Conservation (phyloP, 805 yeast genomes). For the Clavispora fructus region DNA sequence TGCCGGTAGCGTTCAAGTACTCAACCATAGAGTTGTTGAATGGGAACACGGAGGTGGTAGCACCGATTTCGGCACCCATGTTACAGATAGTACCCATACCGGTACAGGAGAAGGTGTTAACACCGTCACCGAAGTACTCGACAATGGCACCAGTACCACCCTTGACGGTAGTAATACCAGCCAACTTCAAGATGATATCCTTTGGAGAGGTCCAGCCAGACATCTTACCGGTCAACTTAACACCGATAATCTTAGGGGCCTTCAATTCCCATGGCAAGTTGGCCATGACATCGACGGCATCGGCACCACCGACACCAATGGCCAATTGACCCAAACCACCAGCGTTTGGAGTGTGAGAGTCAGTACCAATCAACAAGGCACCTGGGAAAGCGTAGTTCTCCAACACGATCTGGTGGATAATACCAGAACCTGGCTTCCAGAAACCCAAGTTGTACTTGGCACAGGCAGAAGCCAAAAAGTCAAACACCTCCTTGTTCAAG, state of each 20-base stretch:
- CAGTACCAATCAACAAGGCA: constrained; percentile 92
- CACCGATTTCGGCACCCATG: constrained; percentile 99
- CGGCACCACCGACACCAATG: constrained; percentile 99
- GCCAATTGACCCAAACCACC: constrained; percentile 98
- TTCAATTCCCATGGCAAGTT: constrained; percentile 95
- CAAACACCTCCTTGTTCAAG: constrained; percentile 90
- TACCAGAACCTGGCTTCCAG: constrained; percentile 99
- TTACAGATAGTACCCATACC: constrained; percentile 99
- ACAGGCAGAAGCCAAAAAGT: constrained; percentile 83
- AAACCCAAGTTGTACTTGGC: constrained; percentile 95
- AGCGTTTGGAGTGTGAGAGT: constrained; percentile 96
- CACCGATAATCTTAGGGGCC: constrained; percentile 95
- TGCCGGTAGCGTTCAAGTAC: constrained; percentile 81
- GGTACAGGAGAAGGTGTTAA: constrained; percentile 85
- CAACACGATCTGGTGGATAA: constrained; percentile 92
- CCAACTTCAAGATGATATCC: constrained; percentile 88
- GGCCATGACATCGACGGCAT: constrained; percentile 95
- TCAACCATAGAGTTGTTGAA: constrained; percentile 85
- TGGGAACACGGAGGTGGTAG: constrained; percentile 97
- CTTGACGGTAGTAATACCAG: constrained; percentile 91
- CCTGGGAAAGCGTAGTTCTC: constrained; percentile 98
- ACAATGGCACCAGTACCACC: constrained; percentile 98
- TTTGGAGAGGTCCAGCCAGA: constrained; percentile 97
- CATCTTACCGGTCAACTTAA: constrained; percentile 86
- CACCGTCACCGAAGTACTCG: constrained; percentile 96